phyloP scores from a whole-genome alignment of 164 flowering plant genomes.

The Vitis rotundifolia region DNA sequence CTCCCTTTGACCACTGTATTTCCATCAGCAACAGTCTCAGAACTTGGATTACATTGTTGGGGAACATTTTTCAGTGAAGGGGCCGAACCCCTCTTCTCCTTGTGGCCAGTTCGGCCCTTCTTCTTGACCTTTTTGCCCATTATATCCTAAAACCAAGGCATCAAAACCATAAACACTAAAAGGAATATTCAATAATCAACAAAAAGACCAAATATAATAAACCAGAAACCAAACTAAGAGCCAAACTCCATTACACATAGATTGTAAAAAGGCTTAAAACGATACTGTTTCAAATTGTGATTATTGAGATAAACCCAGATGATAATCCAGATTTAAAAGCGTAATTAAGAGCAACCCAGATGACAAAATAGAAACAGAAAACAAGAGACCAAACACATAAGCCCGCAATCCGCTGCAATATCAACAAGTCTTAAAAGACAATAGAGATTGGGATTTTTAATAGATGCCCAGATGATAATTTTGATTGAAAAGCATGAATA shows the following conservation, averaged over 20 bases:
- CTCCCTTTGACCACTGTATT: conserved; percentile 37
- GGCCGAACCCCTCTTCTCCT: conserved; percentile 44
- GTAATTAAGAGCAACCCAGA: not conserved
- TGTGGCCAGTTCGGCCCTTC: conserved; percentile 49
- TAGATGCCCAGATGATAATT: too few species aligned
- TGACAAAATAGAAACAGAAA: not conserved
- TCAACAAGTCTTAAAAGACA: too few species aligned
- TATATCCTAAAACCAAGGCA: conserved; percentile 34
- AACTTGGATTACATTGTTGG: conserved; percentile 12
- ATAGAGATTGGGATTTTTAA: too few species aligned
- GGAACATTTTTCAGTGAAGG: conserved; percentile 22
- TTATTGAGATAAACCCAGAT: not conserved
- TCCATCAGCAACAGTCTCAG: conserved; percentile 34
- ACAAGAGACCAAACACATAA: not conserved
- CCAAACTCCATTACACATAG: not conserved
- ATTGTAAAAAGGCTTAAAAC: not conserved
- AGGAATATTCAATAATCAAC: not conserved
- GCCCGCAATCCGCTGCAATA: too few species aligned
- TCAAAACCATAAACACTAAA: conserved; percentile 12
- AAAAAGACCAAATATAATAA: not conserved
- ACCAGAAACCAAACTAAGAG: not conserved
- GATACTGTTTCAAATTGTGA: conserved; percentile 1
- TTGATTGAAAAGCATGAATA: too few species aligned
- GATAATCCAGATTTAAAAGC: conserved; percentile 2
- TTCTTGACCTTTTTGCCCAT: conserved; percentile 86